Conservation (phyloP, 768 basidiomycete species). For the Boletus vinaceobasis region DNA sequence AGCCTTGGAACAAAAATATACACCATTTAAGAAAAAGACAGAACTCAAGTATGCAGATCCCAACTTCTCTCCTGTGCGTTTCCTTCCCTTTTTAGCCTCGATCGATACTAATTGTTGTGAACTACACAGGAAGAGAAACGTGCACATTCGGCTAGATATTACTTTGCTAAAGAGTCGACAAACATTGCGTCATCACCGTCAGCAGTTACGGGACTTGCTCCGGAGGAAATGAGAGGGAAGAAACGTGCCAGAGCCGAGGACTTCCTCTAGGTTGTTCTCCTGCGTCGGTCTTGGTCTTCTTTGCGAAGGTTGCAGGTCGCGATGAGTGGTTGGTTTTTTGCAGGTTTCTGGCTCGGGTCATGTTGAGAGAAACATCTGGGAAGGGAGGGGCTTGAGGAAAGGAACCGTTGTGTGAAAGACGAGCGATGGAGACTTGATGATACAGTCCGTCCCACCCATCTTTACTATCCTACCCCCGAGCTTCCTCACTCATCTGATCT, state of each 20-base stretch:
- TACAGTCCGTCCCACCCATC: conserved; percentile 36
- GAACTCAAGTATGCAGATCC: conserved; percentile 71
- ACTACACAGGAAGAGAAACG: conserved; percentile 72
- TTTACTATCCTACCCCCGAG: conserved; percentile 21
- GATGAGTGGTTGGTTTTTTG: conserved; percentile 30
- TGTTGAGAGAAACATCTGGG: conserved; percentile 11
- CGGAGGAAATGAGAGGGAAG: conserved; percentile 70
- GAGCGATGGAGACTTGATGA: conserved; percentile 32
- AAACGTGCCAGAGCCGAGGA: conserved; percentile 87
- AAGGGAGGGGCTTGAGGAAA: neutral
- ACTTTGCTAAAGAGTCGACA: conserved; percentile 43
- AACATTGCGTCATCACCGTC: conserved; percentile 17
- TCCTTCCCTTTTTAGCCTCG: neutral
- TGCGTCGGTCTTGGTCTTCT: conserved; percentile 30
- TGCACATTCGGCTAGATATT: conserved; percentile 61
- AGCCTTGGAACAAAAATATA: conserved; percentile 59
- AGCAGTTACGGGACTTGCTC: conserved; percentile 28
- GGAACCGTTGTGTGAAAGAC: conserved; percentile 1
- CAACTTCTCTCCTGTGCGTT: conserved; percentile 73
- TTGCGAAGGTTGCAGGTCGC: conserved; percentile 26
- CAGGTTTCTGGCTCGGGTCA: conserved; percentile 25
- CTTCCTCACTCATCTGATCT: conserved; percentile 27
- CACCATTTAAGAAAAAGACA: conserved; percentile 73
- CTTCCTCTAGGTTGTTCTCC: conserved; percentile 50
- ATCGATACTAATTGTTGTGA: neutral